Conservation (phyloP, 228 moss, liverwort and hornwort genomes). For the Sphagnum fallax region DNA sequence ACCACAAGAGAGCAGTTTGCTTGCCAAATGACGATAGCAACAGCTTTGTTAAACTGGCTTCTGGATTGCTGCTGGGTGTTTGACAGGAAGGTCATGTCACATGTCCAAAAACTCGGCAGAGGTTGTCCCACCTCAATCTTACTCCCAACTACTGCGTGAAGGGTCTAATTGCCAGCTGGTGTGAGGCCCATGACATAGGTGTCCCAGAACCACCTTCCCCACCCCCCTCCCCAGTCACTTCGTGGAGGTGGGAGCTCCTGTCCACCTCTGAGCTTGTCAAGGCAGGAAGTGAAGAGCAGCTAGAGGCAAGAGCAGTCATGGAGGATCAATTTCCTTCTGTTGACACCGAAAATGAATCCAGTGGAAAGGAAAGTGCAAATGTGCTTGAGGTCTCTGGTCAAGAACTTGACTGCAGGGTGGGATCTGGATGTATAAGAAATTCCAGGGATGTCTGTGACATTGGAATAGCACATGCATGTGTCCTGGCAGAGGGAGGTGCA, state of each 20-base stretch:
- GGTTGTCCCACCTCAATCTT: constrained; percentile 51
- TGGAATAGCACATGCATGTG: constrained; percentile 13
- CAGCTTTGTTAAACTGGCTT: too few relatives aligned
- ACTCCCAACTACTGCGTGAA: constrained; percentile 77
- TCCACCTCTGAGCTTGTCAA: constrained; percentile 53
- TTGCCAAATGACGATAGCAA: too few relatives aligned
- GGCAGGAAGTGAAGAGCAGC: constrained; percentile 30
- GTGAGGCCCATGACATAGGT: constrained; percentile 43
- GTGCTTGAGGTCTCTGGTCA: not conserved
- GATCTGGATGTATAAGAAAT: constrained; percentile 4
- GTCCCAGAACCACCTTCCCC: constrained; percentile 47
- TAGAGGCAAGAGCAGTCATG: constrained; percentile 26
- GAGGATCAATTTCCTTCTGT: constrained; percentile 9
- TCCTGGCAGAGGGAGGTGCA: constrained; percentile 2
- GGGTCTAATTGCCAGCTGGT: constrained; percentile 78
- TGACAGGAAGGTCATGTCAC: constrained; percentile 59
- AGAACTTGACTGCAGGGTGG: not conserved
- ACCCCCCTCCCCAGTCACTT: constrained; percentile 63
- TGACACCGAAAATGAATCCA: constrained; percentile 6
- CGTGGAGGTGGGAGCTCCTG: constrained; percentile 49
- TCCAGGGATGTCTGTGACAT: constrained; percentile 10
- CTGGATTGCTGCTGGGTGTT: not conserved
- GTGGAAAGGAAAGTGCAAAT: not conserved
- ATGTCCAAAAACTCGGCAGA: constrained; percentile 81
- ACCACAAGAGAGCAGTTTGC: too few relatives aligned